phyloP scores from a whole-genome alignment of 441 rosid species.

The Viola pubescens region DNA sequence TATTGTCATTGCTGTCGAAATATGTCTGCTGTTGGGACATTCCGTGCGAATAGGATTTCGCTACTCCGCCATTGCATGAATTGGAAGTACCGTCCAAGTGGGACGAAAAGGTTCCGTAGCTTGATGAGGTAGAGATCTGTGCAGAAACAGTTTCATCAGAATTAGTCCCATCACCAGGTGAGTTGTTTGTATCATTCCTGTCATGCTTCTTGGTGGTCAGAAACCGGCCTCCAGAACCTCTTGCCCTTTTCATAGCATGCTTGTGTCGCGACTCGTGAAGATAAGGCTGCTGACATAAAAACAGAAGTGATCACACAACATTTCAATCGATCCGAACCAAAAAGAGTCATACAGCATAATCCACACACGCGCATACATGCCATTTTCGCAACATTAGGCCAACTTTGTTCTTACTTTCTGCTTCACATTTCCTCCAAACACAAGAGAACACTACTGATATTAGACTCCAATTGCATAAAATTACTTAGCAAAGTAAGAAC shows the following conservation, averaged over 20 bases:
- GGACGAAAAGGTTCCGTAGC: conserved; percentile 4
- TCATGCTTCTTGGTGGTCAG: conserved; percentile 44
- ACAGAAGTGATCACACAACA: neutral
- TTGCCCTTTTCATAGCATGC: conserved; percentile 81
- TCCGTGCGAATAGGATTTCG: conserved; percentile 2
- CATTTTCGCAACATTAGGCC: too few species aligned
- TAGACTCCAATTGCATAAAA: too few species aligned
- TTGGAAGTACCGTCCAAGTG: conserved; percentile 6
- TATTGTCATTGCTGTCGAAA: conserved; percentile 3
- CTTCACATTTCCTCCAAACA: too few species aligned
- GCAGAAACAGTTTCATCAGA: conserved; percentile 10
- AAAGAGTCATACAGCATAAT: too few species aligned
- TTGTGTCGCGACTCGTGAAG: conserved; percentile 91
- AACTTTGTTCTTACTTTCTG: too few species aligned
- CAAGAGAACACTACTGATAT: too few species aligned
- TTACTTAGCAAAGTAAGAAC: too few species aligned
- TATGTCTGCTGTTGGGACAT: conserved; percentile 13
- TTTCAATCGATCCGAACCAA: too few species aligned
- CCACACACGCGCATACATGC: too few species aligned
- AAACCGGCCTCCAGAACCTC: conserved; percentile 84
- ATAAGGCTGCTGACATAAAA: conserved; percentile 51
- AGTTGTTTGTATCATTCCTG: conserved; percentile 7
- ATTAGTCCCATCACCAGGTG: conserved; percentile 5
- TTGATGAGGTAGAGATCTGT: conserved; percentile 2
- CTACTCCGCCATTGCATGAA: conserved; percentile 9